These are phyloP conservation scores for Coemansia sp. DNA, from an alignment of 192 early-diverging fungal genomes.

Conservation along the genomic window DNA sequence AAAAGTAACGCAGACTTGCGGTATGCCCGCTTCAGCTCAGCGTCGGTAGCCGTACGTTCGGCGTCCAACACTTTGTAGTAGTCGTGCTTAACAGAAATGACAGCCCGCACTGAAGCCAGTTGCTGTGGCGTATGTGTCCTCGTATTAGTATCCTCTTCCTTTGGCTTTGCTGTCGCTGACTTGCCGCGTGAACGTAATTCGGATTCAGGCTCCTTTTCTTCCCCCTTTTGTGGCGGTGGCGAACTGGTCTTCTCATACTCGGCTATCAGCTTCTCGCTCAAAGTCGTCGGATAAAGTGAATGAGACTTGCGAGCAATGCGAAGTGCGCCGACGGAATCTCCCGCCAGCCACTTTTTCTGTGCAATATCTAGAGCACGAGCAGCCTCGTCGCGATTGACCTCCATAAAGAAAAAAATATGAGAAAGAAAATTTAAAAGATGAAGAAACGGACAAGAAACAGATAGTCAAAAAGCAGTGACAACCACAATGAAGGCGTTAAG, in stretches of 20 bases:
- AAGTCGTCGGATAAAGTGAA: conserved; percentile 73
- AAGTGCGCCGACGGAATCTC: conserved; percentile 72
- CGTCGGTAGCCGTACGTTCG: conserved; percentile 73
- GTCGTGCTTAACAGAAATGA: conserved; percentile 75
- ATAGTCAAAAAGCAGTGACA: background rate
- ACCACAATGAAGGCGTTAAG: background rate
- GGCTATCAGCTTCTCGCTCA: conserved; percentile 65
- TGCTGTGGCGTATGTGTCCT: conserved; percentile 76
- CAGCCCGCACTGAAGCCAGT: conserved; percentile 74
- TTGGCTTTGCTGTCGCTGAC: background rate
- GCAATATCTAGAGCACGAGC: conserved; percentile 76
- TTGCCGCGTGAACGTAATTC: conserved; percentile 12
- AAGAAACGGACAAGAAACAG: background rate
- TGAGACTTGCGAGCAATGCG: conserved; percentile 86
- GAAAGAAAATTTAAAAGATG: conserved; percentile 9
- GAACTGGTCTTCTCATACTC: conserved; percentile 2
- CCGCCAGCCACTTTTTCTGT: conserved; percentile 65
- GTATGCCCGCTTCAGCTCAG: conserved; percentile 93
- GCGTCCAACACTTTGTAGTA: conserved; percentile 85
- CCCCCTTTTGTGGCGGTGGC: background rate
- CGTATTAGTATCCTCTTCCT: background rate
- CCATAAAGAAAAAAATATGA: conserved; percentile 54
- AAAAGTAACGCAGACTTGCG: conserved; percentile 91
- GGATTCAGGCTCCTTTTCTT: background rate
- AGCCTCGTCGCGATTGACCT: conserved; percentile 91